Base-by-base conservation (phyloP, 306 rosid species). In the Casuarina equisetifolia region DNA sequence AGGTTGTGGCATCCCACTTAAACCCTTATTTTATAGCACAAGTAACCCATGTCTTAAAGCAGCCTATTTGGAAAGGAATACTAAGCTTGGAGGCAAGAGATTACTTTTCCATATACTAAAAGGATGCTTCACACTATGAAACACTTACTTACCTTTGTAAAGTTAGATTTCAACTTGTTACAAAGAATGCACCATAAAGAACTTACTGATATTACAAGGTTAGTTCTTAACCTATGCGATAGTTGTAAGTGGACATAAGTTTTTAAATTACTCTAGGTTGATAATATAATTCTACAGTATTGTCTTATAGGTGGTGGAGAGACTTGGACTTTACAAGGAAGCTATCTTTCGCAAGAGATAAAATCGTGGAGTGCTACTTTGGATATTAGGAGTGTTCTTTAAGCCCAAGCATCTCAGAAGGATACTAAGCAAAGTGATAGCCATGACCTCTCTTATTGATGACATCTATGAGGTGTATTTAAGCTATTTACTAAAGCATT, bases 401-500 rank as follows among this genome's bases (percentile, higher is more conserved):
- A 82, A 82, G 45, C 84, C 86, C 0, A 20, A 86, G 43, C 40
- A 78, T 58, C 43, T 40, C 20, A 80, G 93, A 51, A 73, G 32
- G 2, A 71, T 79, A 2, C 77, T 10, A n/a, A n/a, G n/a, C n/a
- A n/a, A n/a, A n/a, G n/a, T n/a, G n/a, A n/a, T n/a, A n/a, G 43
- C 44, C 2, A 45, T 82, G 25, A 11, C 59, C 10, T 59, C 82
- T 9, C 20, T 69, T 12, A 20, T 85, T 5, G 89, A 89, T 80
- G 92, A 86, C 49, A 82, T 80, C 9, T 89, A 83, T 70, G 91
- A 85, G 72, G 73, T 69, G 3, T 71, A 84, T 25, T 88, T 15
- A 66, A 80, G 7, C 75, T 80, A 12, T 86, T 88, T 48, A 82
- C 86, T 2, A 5, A 80, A 17, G 89, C 85, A 6, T 35, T 88